These are phyloP conservation scores for Bipolaris sorokiniana DNA, from an alignment of 2,329 filamentous ascomycete genomes.

Conservation along the genomic window DNA sequence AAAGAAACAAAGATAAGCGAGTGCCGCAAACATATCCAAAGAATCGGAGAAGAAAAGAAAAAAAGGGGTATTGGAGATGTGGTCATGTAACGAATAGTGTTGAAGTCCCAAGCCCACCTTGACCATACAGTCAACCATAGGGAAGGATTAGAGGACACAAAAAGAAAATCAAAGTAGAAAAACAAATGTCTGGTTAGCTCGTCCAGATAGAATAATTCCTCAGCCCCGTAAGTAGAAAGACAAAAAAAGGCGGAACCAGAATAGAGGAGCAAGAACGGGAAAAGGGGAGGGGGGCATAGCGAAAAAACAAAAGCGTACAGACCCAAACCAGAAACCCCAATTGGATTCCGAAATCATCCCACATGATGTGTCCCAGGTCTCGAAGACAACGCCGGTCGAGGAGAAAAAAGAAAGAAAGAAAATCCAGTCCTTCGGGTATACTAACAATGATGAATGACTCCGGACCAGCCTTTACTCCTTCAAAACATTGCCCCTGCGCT, in stretches of 20 bases:
- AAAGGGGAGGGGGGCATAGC: neutral
- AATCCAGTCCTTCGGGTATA: conserved; percentile 7
- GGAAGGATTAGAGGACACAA: neutral
- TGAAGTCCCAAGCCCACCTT: neutral
- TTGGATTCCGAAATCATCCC: conserved; percentile 3
- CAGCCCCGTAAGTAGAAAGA: neutral
- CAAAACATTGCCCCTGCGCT: conserved; percentile 6
- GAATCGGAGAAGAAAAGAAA: neutral
- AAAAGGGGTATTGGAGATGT: neutral
- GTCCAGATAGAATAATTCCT: neutral
- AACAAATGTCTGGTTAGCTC: neutral
- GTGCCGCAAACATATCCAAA: no score
- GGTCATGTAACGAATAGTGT: neutral
- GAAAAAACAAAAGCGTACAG: neutral
- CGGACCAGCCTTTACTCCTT: conserved; percentile 1
- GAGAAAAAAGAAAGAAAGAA: neutral
- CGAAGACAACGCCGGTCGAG: neutral
- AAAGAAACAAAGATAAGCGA: neutral
- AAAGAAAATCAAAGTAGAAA: neutral
- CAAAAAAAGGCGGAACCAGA: neutral
- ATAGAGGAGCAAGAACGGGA: neutral
- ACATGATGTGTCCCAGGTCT: neutral
- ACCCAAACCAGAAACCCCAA: neutral
- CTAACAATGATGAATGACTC: conserved; percentile 6
- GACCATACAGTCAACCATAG: neutral